A percentile compares a stretch with the other conserved stretches of the same genome.
phyloP scores from a whole-genome alignment of 1,284 basidiomycete species.

The Trichosporon sp. region DNA sequence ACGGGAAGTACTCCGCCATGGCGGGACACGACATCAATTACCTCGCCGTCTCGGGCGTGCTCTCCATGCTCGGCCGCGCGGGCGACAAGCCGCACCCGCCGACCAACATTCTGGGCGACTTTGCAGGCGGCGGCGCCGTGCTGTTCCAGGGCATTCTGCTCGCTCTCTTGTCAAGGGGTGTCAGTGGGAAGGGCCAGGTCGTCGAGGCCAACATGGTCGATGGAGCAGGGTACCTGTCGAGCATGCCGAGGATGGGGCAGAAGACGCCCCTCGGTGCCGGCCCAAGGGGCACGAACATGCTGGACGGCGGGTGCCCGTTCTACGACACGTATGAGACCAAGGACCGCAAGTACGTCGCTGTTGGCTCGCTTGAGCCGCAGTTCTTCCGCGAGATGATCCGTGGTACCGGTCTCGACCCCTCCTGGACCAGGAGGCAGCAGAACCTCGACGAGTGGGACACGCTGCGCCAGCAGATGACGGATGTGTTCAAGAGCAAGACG shows the following conservation, averaged over 20 bases:
- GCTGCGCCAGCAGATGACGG: slow-evolving; percentile 21
- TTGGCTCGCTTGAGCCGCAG: slow-evolving; percentile 33
- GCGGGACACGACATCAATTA: slow-evolving; percentile 36
- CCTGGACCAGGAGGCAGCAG: slow-evolving; percentile 19
- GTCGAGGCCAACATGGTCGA: slow-evolving; percentile 33
- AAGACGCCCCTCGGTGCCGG: slow-evolving; percentile 8
- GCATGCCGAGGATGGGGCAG: slow-evolving; percentile 25
- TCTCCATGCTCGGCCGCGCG: slow-evolving; percentile 26
- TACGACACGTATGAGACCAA: slow-evolving; percentile 26
- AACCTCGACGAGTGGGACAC: slow-evolving; percentile 22
- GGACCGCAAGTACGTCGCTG: slow-evolving; percentile 28
- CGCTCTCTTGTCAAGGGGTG: slow-evolving; percentile 26
- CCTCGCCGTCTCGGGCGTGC: slow-evolving; percentile 31
- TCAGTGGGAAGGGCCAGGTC: slow-evolving; percentile 31
- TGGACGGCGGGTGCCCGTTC: slow-evolving; percentile 33
- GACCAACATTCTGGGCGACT: slow-evolving; percentile 34
- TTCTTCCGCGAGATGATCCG: slow-evolving; percentile 31
- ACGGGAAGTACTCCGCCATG: slow-evolving; percentile 25
- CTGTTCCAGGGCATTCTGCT: slow-evolving; percentile 33
- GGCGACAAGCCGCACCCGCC: slow-evolving; percentile 28
- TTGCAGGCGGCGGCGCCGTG: slow-evolving; percentile 32
- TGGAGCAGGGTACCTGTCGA: slow-evolving; percentile 28
- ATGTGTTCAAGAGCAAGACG: slow-evolving; percentile 23
- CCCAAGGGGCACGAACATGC: slow-evolving; percentile 27
- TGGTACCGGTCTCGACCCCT: background rate